phyloP scores from a whole-genome alignment of 2,329 filamentous ascomycete genomes.

The Xylariaceae sp. region DNA sequence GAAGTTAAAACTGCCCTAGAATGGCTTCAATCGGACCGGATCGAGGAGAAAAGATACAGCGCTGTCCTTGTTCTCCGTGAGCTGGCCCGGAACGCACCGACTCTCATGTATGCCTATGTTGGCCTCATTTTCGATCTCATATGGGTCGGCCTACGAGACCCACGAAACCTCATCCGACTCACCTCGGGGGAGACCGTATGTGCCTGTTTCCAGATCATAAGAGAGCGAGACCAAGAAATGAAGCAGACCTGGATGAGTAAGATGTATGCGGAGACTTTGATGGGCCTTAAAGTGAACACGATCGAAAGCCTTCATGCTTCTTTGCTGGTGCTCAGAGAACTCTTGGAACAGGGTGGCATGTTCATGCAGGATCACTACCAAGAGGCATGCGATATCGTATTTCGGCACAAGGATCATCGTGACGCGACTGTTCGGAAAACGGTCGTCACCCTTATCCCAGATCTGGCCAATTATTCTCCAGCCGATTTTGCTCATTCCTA shows the following conservation, averaged over 20 bases:
- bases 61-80: constrained; percentile 88
- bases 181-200: constrained; percentile 90
- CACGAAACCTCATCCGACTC: constrained; percentile 83
- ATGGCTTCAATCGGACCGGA: constrained; percentile 91
- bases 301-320: constrained; percentile 93
- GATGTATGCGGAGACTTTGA: constrained; percentile 80
- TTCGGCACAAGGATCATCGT: constrained; percentile 86
- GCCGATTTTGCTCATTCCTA: constrained; percentile 83
- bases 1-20: constrained; percentile 95
- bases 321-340: constrained; percentile 83
- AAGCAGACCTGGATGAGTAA: constrained; percentile 83
- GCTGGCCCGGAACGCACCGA: constrained; percentile 86
- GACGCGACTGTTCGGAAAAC: constrained; percentile 84
- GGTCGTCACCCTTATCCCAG: constrained; percentile 84
- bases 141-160: constrained; percentile 88
- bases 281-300: constrained; percentile 72
- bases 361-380: constrained; percentile 96
- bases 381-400: constrained; percentile 87
- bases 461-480: constrained; percentile 87
- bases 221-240: constrained; percentile 83
- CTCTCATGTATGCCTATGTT: constrained; percentile 91
- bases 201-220: constrained; percentile 92
- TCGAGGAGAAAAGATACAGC: constrained; percentile 89
- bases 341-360: constrained; percentile 93
- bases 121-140: constrained; percentile 93